Evolutionary conservation across 805 yeast species (phyloP).

Genomic region (Starmerella sp.): DNA sequence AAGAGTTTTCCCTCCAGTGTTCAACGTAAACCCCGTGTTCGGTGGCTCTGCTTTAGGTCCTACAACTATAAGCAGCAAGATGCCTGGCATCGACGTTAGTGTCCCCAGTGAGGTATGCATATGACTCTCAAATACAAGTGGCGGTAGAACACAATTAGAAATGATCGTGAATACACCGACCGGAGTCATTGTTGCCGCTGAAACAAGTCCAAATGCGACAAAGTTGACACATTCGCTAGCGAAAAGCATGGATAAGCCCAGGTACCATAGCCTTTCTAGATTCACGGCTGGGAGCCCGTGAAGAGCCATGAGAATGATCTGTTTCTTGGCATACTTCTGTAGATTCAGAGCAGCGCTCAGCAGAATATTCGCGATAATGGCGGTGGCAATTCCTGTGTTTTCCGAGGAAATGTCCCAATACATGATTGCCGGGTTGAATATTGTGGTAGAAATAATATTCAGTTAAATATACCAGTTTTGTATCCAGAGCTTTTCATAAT

Average conservation of each 20-base stretch:
- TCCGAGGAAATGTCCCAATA: constrained; percentile 4
- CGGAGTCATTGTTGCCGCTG: constrained; percentile 39
- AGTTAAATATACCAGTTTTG: background rate
- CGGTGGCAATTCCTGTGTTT: constrained; percentile 9
- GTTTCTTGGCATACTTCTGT: constrained; percentile 33
- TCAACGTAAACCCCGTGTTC: background rate
- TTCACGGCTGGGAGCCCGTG: constrained; percentile 18
- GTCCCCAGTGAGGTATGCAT: constrained; percentile 34
- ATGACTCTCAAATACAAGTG: constrained; percentile 36
- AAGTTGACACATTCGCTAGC: constrained; percentile 40
- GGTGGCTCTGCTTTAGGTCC: constrained; percentile 21
- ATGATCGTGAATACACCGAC: constrained; percentile 41
- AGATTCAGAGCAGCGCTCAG: constrained; percentile 34
- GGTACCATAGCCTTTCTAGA: constrained; percentile 31
- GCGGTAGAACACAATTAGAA: constrained; percentile 40
- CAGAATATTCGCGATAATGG: constrained; percentile 30
- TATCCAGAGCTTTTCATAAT: too few species aligned
- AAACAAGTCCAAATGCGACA: constrained; percentile 40
- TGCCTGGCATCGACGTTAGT: constrained; percentile 34
- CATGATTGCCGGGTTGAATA: background rate
- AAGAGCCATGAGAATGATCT: constrained; percentile 23
- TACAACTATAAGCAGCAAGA: constrained; percentile 34
- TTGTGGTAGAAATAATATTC: background rate
- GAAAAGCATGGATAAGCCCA: constrained; percentile 35
- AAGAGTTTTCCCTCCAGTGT: background rate